Conservation (phyloP, 345 rosid genomes). For the Linum trigynum region DNA sequence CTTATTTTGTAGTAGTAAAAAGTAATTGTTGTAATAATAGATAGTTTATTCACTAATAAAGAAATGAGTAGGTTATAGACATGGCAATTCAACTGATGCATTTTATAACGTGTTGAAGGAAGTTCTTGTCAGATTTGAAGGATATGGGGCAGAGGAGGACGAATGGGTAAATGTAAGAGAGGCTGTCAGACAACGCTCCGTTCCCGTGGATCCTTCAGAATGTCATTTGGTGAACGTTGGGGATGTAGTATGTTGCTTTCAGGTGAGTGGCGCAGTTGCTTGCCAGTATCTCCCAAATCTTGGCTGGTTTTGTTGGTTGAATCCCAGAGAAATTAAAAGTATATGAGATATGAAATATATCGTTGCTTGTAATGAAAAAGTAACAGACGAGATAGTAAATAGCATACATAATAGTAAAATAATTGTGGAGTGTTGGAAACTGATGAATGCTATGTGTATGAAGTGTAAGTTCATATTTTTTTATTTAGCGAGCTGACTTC, state of each 20-base stretch:
- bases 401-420: no score
- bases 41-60: no score
- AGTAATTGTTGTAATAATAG: no score
- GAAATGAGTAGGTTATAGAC: background rate
- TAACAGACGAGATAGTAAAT: no score
- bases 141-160: conserved; percentile 67
- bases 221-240: conserved; percentile 48
- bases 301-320: background rate
- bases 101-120: conserved; percentile 43
- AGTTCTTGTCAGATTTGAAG: conserved; percentile 60
- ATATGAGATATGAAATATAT: no score
- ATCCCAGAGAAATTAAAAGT: no score
- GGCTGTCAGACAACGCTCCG: conserved; percentile 44
- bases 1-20: no score
- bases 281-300: background rate
- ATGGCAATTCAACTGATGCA: conserved; percentile 6
- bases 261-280: conserved; percentile 26
- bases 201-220: conserved; percentile 52
- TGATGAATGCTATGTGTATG: no score
- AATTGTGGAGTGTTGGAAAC: no score
- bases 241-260: conserved; percentile 56
- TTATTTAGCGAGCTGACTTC: no score
- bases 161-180: conserved; percentile 54
- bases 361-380: no score
- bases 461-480: no score